These are phyloP conservation scores for Ascochyta viciae-villosae DNA, from an alignment of 2,329 filamentous ascomycete species.

Conservation along the genomic window DNA sequence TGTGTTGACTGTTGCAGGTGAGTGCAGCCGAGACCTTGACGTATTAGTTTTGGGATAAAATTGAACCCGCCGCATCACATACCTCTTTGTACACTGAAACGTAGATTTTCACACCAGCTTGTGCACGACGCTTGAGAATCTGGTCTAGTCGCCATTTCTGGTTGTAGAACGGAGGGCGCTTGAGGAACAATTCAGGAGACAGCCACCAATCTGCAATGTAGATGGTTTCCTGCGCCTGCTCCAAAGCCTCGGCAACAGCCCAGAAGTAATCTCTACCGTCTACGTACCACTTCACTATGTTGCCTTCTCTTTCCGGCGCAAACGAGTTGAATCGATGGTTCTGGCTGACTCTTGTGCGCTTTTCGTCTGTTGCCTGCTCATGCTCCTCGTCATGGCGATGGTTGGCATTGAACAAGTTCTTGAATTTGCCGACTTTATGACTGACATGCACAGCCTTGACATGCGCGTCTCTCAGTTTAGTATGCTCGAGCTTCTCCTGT, in stretches of 20 bases:
- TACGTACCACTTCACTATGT: slow-evolving; percentile 95
- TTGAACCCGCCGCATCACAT: slow-evolving; percentile 6
- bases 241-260: slow-evolving; percentile 87
- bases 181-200: slow-evolving; percentile 84
- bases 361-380: slow-evolving; percentile 82
- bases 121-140: slow-evolving; percentile 84
- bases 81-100: slow-evolving; percentile 91
- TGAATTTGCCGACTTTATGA: slow-evolving; percentile 69
- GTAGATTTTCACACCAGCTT: slow-evolving; percentile 93
- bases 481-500: slow-evolving; percentile 55
- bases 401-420: slow-evolving; percentile 78
- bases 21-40: slow-evolving; percentile 57
- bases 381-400: slow-evolving; percentile 95
- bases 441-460: slow-evolving; percentile 65
- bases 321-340: slow-evolving; percentile 87
- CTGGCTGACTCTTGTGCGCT: slow-evolving; percentile 74
- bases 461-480: slow-evolving; percentile 57
- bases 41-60: slow-evolving; percentile 8
- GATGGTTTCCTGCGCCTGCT: slow-evolving; percentile 88
- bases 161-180: slow-evolving; percentile 80
- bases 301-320: slow-evolving; percentile 84
- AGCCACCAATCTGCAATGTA: slow-evolving; percentile 99
- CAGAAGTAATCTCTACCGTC: slow-evolving; percentile 96
- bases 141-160: slow-evolving; percentile 89
- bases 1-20: slow-evolving; percentile 92